Conservation (phyloP, 441 rosid species). For the Populus hybrid region DNA sequence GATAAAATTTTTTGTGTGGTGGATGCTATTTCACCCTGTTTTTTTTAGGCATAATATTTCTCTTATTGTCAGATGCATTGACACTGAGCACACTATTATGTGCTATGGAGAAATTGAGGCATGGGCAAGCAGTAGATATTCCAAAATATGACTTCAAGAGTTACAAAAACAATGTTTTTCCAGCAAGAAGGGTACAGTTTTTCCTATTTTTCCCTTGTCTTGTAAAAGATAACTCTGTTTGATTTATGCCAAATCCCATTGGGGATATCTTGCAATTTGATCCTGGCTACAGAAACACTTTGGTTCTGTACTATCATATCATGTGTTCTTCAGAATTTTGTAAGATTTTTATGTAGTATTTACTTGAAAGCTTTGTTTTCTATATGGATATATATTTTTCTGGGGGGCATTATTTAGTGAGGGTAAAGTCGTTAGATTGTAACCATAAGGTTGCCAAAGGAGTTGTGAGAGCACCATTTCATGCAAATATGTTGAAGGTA, state of each 20-base stretch:
- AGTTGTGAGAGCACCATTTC: neutral
- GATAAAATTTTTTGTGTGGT: neutral
- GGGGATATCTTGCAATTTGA: neutral
- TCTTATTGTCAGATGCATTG: constrained; percentile 77
- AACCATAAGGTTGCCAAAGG: neutral
- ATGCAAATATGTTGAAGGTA: neutral
- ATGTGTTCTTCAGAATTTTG: neutral
- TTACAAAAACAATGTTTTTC: constrained; percentile 61
- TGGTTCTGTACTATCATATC: neutral
- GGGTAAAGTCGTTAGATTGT: neutral
- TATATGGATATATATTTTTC: neutral
- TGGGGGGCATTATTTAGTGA: neutral
- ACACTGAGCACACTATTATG: constrained; percentile 71
- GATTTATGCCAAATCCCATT: neutral
- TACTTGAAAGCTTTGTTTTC: neutral
- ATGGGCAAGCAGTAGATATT: constrained; percentile 85
- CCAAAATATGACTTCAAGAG: constrained; percentile 95
- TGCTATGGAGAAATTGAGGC: constrained; percentile 86
- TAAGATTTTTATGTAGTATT: neutral
- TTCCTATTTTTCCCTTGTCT: constrained; percentile 12
- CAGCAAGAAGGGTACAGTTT: constrained; percentile 77
- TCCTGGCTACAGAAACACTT: neutral
- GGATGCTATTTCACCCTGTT: constrained; percentile 4
- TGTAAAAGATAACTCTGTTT: neutral
- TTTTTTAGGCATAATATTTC: constrained; percentile 16